phyloP scores from a whole-genome alignment of 768 basidiomycete species.

The Serendipita sp. region DNA sequence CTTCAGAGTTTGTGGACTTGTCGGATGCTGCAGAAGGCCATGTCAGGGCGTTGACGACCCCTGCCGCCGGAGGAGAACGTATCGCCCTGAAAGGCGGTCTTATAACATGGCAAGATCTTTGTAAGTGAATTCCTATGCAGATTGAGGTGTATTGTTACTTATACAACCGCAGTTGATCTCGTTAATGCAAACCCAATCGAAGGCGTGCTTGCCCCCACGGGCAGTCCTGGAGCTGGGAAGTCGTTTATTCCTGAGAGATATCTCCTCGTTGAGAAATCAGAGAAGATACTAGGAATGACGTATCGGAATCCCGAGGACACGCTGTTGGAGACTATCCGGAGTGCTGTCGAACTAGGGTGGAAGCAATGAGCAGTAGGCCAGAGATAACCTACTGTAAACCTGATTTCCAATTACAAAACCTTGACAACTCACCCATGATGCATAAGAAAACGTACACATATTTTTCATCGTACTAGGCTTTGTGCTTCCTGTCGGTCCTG shows the following conservation, averaged over 20 bases:
- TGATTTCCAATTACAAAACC: too few relatives aligned
- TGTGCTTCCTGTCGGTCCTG: too few relatives aligned
- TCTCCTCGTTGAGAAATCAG: background rate
- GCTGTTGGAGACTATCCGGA: background rate
- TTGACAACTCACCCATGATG: too few relatives aligned
- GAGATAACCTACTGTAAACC: too few relatives aligned
- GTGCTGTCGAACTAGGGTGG: background rate
- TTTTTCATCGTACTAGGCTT: too few relatives aligned
- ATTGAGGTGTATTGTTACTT: background rate
- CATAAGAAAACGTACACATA: too few relatives aligned
- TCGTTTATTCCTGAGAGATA: background rate
- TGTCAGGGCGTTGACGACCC: slow-evolving; percentile 32
- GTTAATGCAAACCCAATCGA: background rate
- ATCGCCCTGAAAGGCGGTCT: slow-evolving; percentile 32
- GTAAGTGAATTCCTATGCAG: slow-evolving; percentile 9
- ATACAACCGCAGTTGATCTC: background rate
- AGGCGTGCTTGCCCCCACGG: background rate
- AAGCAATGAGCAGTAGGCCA: background rate
- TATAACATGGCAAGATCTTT: slow-evolving; percentile 20
- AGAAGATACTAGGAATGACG: background rate
- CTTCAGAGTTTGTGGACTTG: slow-evolving; percentile 25
- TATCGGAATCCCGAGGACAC: background rate
- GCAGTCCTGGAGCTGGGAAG: background rate
- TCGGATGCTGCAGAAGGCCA: slow-evolving; percentile 43
- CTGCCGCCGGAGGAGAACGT: slow-evolving; percentile 39